Conservation (phyloP, 2,329 filamentous ascomycete genomes). For the Dryadomyces sulphureus region DNA sequence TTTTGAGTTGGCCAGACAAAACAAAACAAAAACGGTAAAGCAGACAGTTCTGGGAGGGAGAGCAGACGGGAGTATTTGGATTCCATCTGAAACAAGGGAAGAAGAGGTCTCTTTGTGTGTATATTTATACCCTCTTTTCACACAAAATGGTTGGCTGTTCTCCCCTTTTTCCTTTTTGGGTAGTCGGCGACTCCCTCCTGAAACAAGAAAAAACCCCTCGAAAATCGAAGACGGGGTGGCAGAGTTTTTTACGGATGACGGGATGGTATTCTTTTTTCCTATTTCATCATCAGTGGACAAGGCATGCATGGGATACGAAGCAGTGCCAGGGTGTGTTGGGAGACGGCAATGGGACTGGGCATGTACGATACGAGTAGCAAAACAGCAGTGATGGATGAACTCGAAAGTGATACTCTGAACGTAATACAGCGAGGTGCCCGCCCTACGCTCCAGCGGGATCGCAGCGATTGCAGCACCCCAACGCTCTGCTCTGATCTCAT, state of each 20-base stretch:
- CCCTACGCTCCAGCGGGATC: too few species aligned
- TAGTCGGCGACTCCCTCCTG: neutral
- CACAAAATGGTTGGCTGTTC: neutral
- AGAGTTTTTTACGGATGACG: neutral
- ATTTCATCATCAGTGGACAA: too few species aligned
- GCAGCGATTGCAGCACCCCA: too few species aligned
- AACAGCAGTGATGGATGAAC: neutral
- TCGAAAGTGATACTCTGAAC: too few species aligned
- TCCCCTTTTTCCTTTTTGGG: neutral
- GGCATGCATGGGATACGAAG: neutral
- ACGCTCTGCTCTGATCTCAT: too few species aligned
- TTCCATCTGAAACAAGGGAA: neutral
- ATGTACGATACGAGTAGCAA: neutral
- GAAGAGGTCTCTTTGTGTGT: neutral
- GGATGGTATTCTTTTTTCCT: neutral
- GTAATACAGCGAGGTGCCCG: too few species aligned
- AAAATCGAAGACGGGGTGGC: neutral
- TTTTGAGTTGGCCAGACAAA: neutral
- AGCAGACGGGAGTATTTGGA: neutral
- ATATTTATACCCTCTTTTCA: neutral
- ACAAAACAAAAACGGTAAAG: neutral
- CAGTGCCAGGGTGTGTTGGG: neutral
- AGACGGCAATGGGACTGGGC: neutral
- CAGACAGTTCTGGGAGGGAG: neutral
- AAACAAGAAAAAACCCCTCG: neutral